Evolutionary conservation across 352 stramenopile species (phyloP).

Genomic region (Phytophthora sp.): DNA sequence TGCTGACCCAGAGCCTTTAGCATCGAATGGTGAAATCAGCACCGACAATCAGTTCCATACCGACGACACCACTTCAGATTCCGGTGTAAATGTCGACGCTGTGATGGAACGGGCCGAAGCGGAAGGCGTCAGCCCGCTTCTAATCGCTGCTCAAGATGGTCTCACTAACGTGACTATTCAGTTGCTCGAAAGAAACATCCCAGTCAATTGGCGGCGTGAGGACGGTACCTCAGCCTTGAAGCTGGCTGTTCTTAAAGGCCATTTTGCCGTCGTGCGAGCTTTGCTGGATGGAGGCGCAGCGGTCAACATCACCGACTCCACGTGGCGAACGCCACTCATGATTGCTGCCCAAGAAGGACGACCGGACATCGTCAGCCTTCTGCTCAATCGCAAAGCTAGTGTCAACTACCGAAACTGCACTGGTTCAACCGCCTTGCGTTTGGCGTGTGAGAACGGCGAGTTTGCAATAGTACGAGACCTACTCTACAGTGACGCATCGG

Average conservation of each 20-base stretch:
- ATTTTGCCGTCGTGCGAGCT: conserved; percentile 13
- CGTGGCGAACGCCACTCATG: conserved; percentile 27
- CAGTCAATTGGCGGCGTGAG: conserved; percentile 17
- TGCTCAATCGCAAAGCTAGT: conserved; percentile 24
- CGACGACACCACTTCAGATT: neutral
- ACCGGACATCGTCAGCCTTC: conserved; percentile 18
- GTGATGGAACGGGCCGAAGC: conserved; percentile 14
- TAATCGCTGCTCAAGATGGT: conserved; percentile 29
- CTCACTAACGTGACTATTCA: conserved; percentile 16
- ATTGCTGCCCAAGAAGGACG: conserved; percentile 11
- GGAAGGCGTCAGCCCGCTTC: conserved; percentile 27
- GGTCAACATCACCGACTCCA: conserved; percentile 14
- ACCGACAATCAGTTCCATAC: conserved; percentile 13
- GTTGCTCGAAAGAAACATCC: conserved; percentile 26
- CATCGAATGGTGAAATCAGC: neutral
- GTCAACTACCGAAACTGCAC: conserved; percentile 19
- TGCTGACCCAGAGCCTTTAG: neutral
- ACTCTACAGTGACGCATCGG: conserved; percentile 15
- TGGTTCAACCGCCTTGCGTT: conserved; percentile 23
- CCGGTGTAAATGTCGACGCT: conserved; percentile 12
- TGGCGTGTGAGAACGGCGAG: conserved; percentile 24
- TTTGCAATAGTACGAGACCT: conserved; percentile 19
- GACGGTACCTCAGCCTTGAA: conserved; percentile 25
- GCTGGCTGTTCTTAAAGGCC: conserved; percentile 23
- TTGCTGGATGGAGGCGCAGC: conserved; percentile 30